Conservation (phyloP, 2,329 filamentous ascomycete genomes). For the Beauveria bassiana region DNA sequence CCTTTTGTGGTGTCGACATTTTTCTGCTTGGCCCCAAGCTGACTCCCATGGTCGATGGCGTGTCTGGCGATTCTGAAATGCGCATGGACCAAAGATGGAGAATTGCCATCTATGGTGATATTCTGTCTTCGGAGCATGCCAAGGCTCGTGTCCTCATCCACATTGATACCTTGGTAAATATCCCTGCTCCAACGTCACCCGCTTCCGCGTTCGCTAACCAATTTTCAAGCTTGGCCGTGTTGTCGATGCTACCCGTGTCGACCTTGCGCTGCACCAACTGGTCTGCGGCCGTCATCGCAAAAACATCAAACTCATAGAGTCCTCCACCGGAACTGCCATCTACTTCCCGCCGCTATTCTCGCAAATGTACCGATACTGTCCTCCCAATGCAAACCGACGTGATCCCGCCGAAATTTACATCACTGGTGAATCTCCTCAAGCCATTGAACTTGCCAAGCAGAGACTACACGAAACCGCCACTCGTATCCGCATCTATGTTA, state of each 20-base stretch:
- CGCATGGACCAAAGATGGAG: constrained; percentile 85
- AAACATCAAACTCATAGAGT: constrained; percentile 97
- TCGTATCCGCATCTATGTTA: constrained; percentile 76
- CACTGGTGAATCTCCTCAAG: constrained; percentile 78
- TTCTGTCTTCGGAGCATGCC: constrained; percentile 91
- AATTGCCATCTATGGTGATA: constrained; percentile 89
- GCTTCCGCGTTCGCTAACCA: constrained; percentile 12
- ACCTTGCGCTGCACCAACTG: constrained; percentile 81
- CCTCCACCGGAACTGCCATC: constrained; percentile 89
- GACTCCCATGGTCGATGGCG: constrained; percentile 64
- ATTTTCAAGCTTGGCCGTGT: constrained; percentile 55
- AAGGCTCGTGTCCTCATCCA: constrained; percentile 95
- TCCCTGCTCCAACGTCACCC: neutral
- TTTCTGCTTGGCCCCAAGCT: constrained; percentile 90
- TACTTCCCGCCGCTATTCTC: constrained; percentile 97
- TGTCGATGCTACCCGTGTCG: constrained; percentile 74
- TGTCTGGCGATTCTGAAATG: constrained; percentile 72
- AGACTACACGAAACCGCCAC: constrained; percentile 81
- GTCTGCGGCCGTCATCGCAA: constrained; percentile 90
- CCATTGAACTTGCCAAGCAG: constrained; percentile 82
- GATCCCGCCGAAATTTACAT: constrained; percentile 91
- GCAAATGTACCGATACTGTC: constrained; percentile 82
- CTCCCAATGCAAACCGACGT: constrained; percentile 70
- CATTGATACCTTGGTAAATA: constrained; percentile 79
- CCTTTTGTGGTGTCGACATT: constrained; percentile 89